Evolutionary conservation across 225 moss, liverwort and hornwort species (phyloP).

Genomic region (Pleurozium schreberi): DNA sequence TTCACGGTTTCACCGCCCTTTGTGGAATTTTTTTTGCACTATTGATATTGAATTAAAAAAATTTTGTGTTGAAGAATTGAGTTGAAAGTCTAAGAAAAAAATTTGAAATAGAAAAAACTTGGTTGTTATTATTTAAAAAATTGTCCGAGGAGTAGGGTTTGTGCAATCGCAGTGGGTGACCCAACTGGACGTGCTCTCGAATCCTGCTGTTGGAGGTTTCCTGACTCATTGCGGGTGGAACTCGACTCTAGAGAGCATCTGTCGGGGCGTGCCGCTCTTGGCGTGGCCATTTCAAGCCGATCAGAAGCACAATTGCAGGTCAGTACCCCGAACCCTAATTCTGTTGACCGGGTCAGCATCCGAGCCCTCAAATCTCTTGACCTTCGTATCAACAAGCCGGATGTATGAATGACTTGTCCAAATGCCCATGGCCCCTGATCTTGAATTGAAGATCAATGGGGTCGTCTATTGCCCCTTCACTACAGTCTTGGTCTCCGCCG

Average conservation of each 20-base stretch:
- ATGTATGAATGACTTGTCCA: no score
- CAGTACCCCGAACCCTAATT: background rate
- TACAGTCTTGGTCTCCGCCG: background rate
- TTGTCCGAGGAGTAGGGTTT: conserved; percentile 1
- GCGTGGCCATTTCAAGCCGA: conserved; percentile 51
- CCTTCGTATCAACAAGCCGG: background rate
- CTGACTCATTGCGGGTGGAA: conserved; percentile 65
- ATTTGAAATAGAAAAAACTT: no score
- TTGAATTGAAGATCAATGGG: background rate
- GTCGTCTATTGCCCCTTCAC: background rate
- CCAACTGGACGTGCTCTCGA: conserved; percentile 28
- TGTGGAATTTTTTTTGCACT: no score
- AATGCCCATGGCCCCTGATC: background rate
- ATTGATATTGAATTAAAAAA: no score
- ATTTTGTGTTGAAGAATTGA: no score
- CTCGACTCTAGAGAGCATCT: conserved; percentile 21
- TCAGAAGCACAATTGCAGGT: conserved; percentile 26
- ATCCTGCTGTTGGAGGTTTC: conserved; percentile 43
- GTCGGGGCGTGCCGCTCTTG: conserved; percentile 31
- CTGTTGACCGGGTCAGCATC: background rate
- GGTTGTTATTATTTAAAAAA: no score
- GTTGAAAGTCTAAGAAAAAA: no score
- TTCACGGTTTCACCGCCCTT: no score
- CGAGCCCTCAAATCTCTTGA: background rate
- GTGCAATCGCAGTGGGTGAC: conserved; percentile 38